Evolutionary conservation across 768 basidiomycete genomes (phyloP).

Genomic region (Termitomyces sp.): DNA sequence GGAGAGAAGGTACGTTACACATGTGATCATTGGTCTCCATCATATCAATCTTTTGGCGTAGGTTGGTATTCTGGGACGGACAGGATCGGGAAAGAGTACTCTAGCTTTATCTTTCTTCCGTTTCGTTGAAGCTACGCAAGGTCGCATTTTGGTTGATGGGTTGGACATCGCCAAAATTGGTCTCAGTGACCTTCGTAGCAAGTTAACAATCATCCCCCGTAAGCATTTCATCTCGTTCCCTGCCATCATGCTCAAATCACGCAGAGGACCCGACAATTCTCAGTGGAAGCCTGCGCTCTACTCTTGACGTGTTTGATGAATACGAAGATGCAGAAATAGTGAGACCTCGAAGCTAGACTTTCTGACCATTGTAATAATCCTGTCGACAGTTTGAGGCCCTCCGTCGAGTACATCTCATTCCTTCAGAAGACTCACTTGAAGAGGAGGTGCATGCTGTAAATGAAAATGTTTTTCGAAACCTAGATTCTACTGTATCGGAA

Average conservation of each 20-base stretch:
- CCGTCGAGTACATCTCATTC: conserved; percentile 80
- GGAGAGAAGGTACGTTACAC: conserved; percentile 66
- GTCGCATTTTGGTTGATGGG: conserved; percentile 73
- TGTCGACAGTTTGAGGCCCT: conserved; percentile 70
- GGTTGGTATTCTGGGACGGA: conserved; percentile 72
- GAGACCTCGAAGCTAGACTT: conserved; percentile 19
- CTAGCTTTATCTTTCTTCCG: conserved; percentile 78
- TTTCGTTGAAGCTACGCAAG: conserved; percentile 83
- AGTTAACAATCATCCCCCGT: conserved; percentile 69
- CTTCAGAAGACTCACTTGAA: conserved; percentile 46
- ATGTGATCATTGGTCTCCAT: neutral
- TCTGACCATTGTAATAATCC: neutral
- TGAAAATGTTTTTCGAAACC: conserved; percentile 70
- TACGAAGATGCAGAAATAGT: conserved; percentile 84
- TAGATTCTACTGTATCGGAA: conserved; percentile 75
- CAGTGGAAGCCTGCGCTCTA: conserved; percentile 77
- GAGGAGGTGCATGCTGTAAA: conserved; percentile 54
- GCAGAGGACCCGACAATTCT: conserved; percentile 88
- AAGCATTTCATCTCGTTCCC: conserved; percentile 20
- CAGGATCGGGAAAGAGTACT: conserved; percentile 78
- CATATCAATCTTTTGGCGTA: conserved; percentile 18
- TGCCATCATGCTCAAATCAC: neutral
- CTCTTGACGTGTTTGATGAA: conserved; percentile 83
- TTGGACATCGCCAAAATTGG: conserved; percentile 78
- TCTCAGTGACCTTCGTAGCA: conserved; percentile 75